Evolutionary conservation across 306 rosid species (phyloP).

Genomic region (Castanea mollissima): DNA sequence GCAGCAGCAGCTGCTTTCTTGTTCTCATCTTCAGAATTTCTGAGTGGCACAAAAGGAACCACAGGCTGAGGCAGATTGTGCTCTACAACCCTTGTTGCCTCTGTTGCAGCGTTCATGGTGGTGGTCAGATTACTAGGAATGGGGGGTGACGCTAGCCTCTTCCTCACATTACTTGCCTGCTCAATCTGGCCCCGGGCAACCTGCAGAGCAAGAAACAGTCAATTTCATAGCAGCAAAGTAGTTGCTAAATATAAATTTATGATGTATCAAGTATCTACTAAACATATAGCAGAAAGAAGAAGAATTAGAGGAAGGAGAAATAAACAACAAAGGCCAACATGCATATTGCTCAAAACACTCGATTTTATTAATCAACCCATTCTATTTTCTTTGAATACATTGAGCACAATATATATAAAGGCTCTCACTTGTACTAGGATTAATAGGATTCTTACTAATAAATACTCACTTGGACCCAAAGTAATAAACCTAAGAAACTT

Average conservation of each 20-base stretch:
- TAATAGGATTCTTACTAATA: too few relatives aligned
- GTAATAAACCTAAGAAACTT: too few relatives aligned
- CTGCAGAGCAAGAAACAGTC: conserved; percentile 37
- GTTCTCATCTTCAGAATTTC: conserved; percentile 70
- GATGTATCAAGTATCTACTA: not conserved
- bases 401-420: too few relatives aligned
- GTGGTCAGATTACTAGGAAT: conserved; percentile 17
- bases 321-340: too few relatives aligned
- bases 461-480: too few relatives aligned
- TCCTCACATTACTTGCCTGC: conserved; percentile 49
- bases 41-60: conserved; percentile 48
- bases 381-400: too few relatives aligned
- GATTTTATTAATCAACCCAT: too few relatives aligned
- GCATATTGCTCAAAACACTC: too few relatives aligned
- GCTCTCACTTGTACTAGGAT: too few relatives aligned
- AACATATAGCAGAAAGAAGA: not conserved
- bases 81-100: conserved; percentile 37
- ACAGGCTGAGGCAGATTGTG: conserved; percentile 47
- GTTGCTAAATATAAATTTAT: not conserved
- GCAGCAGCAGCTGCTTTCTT: conserved; percentile 86
- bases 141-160: conserved; percentile 29
- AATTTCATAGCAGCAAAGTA: not conserved
- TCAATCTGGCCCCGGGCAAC: conserved; percentile 67
- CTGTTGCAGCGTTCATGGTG: conserved; percentile 33
- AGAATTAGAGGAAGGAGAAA: too few relatives aligned